Percentiles rank a stretch among this genome's conserved stretches.
Evolutionary conservation across 768 basidiomycete species (phyloP).

Genomic region (Rhizopogon sp.): DNA sequence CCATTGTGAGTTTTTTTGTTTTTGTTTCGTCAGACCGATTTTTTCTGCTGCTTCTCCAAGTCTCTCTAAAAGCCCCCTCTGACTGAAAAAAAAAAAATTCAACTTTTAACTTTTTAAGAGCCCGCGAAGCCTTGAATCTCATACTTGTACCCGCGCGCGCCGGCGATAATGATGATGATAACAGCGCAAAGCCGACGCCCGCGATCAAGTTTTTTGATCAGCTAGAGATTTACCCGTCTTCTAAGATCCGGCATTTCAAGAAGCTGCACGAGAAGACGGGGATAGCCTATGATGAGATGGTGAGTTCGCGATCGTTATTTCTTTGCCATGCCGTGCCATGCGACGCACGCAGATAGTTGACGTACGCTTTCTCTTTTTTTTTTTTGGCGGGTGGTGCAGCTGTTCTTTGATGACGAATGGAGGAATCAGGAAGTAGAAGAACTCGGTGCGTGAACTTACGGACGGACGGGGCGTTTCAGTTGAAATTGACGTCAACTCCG

Average conservation of each 20-base stretch:
- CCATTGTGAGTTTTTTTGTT: constrained; percentile 46
- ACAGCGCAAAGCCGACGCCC: constrained; percentile 27
- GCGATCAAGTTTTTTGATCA: constrained; percentile 66
- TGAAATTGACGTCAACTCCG: neutral
- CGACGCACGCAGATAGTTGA: neutral
- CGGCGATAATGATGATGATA: constrained; percentile 19
- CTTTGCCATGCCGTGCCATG: neutral
- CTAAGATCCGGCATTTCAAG: constrained; percentile 80
- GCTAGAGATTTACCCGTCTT: constrained; percentile 73
- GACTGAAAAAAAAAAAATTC: too few relatives aligned
- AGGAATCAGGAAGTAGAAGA: constrained; percentile 52
- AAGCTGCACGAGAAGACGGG: constrained; percentile 67
- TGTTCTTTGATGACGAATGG: constrained; percentile 71
- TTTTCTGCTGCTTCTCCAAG: neutral
- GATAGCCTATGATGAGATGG: constrained; percentile 80
- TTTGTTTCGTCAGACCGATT: too few relatives aligned
- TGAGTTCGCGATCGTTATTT: constrained; percentile 21
- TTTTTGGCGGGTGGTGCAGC: constrained; percentile 23
- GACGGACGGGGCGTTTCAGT: neutral
- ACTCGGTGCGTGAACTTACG: constrained; percentile 36
- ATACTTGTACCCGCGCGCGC: constrained; percentile 44
- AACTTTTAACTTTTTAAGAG: too few relatives aligned
- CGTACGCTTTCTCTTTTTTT: too few relatives aligned
- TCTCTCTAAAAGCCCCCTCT: neutral
- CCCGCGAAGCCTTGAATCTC: constrained; percentile 66